Base-by-base conservation (phyloP, 2,329 filamentous ascomycete species). In the Colletotrichum incanum region DNA sequence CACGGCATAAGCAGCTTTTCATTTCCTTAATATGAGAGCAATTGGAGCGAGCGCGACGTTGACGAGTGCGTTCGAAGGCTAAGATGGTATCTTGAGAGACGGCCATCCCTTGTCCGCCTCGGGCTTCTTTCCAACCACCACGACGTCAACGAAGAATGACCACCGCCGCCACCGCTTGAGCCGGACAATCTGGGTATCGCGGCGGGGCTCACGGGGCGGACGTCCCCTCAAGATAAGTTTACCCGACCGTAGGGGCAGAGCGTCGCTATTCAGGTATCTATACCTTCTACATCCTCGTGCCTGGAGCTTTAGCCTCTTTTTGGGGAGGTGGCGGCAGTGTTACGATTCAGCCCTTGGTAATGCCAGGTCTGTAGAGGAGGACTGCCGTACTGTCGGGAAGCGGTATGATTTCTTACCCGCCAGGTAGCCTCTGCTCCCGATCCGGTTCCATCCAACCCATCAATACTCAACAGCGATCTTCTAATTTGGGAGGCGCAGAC, bases 401-500 rank as follows among this genome's bases (percentile, higher is more conserved):
- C 37, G 47, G 45, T 37, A 28, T 23, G 39, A 47, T 23, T 45
- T 45, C 49, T 47, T 47, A 31, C 45, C 37, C 45, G 49, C n/a
- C 23, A 54, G 49, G 50, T 65, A 65, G 49, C 43, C 58, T 41
- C 34, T 65, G 31, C 39, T 58, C 23, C 37, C 37, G 66, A 50
- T 62, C 41, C 41, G 67, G 43, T 41, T 43, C 43, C 31, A 34
- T 65, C 45, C 66, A 62, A 37, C 34, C 20, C 58, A 18, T 49
- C 58, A 34, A 31, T 16, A 47, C n/a, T 47, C 41, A 28, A 61
- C 28, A 55, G 67, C 49, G 55, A 37, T 41, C 41, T 31, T 62
- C 56, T 68, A 68, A 64, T 60, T 60, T 65, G 59, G 54, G 65
- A 69, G 70, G 66, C 65, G 65, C 37, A 28, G 45, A 69, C 52